These are phyloP conservation scores for Pyricularia grisea DNA, from an alignment of 2,329 filamentous ascomycete species.

Conservation along the genomic window DNA sequence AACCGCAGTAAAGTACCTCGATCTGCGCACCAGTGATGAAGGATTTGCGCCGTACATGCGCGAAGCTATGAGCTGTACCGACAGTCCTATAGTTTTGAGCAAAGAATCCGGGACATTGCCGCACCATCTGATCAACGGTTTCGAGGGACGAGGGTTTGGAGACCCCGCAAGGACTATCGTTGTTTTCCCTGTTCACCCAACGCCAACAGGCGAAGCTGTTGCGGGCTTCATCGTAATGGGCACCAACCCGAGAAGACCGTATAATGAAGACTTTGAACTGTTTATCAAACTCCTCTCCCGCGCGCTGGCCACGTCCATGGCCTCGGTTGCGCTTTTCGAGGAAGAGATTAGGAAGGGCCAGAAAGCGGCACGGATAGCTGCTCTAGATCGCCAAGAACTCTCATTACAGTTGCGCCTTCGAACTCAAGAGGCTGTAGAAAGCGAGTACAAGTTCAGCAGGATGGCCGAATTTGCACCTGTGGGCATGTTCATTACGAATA, in stretches of 20 bases:
- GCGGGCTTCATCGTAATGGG: constrained; percentile 62
- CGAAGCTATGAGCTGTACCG: constrained; percentile 23
- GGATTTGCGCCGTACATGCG: constrained; percentile 29
- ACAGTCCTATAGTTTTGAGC: constrained; percentile 29
- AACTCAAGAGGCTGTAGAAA: constrained; percentile 37
- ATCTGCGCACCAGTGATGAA: constrained; percentile 24
- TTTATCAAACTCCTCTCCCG: constrained; percentile 48
- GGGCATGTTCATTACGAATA: constrained; percentile 64
- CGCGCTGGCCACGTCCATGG: constrained; percentile 57
- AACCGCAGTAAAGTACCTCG: constrained; percentile 27
- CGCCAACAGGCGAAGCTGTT: constrained; percentile 50
- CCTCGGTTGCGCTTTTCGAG: constrained; percentile 61
- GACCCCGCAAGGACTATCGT: constrained; percentile 55
- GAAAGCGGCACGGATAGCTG: constrained; percentile 53
- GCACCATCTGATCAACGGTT: constrained; percentile 42
- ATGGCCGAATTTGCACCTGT: constrained; percentile 68
- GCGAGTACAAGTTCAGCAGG: constrained; percentile 56
- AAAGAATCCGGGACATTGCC: constrained; percentile 46
- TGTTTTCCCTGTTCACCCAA: constrained; percentile 58
- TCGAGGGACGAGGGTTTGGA: constrained; percentile 55
- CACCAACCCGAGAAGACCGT: constrained; percentile 61
- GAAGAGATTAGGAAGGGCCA: constrained; percentile 55
- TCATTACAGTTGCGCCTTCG: constrained; percentile 54
- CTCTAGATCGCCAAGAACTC: constrained; percentile 56
- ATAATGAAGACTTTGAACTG: constrained; percentile 63